phyloP scores from a whole-genome alignment of 1,284 basidiomycete genomes.

The Tylopilus sp. region DNA sequence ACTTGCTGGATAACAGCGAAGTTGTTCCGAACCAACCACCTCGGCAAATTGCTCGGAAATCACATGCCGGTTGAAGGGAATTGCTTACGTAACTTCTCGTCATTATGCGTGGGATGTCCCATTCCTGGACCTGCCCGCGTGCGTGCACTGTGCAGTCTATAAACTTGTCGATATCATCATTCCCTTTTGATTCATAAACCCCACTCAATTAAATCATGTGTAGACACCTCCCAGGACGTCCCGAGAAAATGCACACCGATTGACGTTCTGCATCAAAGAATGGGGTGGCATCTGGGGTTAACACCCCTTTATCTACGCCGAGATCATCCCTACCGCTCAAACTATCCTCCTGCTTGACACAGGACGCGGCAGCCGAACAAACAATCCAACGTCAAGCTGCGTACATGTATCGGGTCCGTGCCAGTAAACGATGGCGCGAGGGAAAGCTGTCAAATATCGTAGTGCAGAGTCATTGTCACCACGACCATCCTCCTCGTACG shows the following conservation, averaged over 20 bases:
- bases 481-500: conserved; percentile 58
- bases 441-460: conserved; percentile 44
- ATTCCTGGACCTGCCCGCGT: too few relatives aligned
- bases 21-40: background rate
- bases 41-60: background rate
- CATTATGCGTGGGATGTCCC: too few relatives aligned
- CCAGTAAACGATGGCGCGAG: conserved; percentile 41
- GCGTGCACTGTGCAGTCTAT: too few relatives aligned
- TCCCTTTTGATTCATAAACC: too few relatives aligned
- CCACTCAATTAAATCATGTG: too few relatives aligned
- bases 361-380: conserved; percentile 48
- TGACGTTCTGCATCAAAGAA: conserved; percentile 47
- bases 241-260: conserved; percentile 45
- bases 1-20: background rate
- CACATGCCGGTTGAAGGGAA: background rate
- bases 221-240: too few relatives aligned
- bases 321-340: conserved; percentile 37
- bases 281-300: conserved; percentile 50
- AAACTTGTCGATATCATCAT: too few relatives aligned
- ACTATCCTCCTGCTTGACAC: conserved; percentile 51
- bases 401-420: conserved; percentile 48
- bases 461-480: conserved; percentile 52
- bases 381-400: conserved; percentile 40
- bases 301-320: conserved; percentile 53
- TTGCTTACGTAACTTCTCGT: background rate